Evolutionary conservation across 805 yeast genomes (phyloP).

Genomic region (Candida nonsorbophila): DNA sequence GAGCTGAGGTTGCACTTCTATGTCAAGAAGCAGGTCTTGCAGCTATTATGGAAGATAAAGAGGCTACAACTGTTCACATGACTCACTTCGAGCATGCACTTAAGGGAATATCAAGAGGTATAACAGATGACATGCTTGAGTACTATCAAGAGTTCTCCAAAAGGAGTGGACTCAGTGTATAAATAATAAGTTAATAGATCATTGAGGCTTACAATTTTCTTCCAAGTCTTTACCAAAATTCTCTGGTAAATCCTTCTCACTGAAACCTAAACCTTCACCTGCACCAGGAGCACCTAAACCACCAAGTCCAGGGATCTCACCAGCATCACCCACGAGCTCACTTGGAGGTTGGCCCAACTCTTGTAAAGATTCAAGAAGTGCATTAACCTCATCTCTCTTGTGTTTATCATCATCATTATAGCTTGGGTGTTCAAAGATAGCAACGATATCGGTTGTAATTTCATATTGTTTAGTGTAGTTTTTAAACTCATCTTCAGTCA

Average conservation of each 20-base stretch:
- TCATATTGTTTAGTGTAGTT: constrained; percentile 59
- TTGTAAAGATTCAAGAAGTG: constrained; percentile 62
- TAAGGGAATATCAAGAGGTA: constrained; percentile 64
- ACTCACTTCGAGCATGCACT: constrained; percentile 73
- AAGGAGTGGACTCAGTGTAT: constrained; percentile 27
- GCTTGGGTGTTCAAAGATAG: constrained; percentile 57
- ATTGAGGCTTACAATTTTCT: constrained; percentile 49
- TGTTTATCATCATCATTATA: constrained; percentile 50
- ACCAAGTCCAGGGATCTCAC: constrained; percentile 42
- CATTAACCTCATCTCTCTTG: constrained; percentile 47
- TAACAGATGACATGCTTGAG: constrained; percentile 77
- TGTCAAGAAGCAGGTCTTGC: constrained; percentile 95
- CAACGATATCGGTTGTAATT: constrained; percentile 56
- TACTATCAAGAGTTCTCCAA: constrained; percentile 59
- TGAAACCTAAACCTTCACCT: constrained; percentile 39
- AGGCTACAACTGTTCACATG: constrained; percentile 48
- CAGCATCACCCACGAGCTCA: constrained; percentile 60
- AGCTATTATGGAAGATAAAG: constrained; percentile 79
- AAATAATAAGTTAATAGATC: constrained; percentile 1
- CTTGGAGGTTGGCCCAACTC: constrained; percentile 76
- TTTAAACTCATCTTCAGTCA: constrained; percentile 42
- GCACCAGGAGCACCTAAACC: constrained; percentile 36
- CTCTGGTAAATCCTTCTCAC: constrained; percentile 49
- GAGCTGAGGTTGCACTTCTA: constrained; percentile 88
- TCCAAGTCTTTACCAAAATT: constrained; percentile 50